These are phyloP conservation scores for Gryganskiella cystojenkinii DNA, from an alignment of 192 early-diverging fungal genomes.

Conservation along the genomic window DNA sequence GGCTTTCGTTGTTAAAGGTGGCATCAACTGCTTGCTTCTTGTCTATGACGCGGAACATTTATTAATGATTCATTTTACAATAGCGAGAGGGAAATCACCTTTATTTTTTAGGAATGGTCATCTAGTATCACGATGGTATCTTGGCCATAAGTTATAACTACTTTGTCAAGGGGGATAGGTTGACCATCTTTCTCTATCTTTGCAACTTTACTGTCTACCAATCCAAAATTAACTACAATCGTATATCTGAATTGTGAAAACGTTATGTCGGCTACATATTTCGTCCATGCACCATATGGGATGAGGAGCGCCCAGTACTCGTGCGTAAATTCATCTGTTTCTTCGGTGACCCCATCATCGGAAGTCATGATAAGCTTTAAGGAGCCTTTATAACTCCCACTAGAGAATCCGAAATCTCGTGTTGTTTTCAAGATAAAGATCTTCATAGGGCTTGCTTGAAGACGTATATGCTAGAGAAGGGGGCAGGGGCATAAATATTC, in stretches of 20 bases:
- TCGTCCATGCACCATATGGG: constrained; percentile 7
- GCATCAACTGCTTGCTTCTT: neutral
- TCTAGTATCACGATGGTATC: constrained; percentile 7
- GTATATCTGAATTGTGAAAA: constrained; percentile 7
- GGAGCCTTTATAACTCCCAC: constrained; percentile 3
- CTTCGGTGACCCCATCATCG: neutral
- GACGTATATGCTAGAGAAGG: too few species aligned
- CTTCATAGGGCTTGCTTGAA: too few species aligned
- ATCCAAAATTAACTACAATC: constrained; percentile 8
- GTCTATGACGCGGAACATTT: constrained; percentile 2
- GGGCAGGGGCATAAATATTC: too few species aligned
- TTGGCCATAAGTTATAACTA: constrained; percentile 7
- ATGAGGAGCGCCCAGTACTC: neutral
- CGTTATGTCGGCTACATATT: neutral
- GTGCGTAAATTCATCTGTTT: neutral
- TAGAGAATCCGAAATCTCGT: constrained; percentile 5
- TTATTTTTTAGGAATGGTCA: constrained; percentile 3
- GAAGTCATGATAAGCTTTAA: neutral
- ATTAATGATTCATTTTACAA: constrained; percentile 3
- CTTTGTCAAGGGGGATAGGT: constrained; percentile 8
- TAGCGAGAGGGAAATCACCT: neutral
- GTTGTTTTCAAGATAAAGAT: neutral
- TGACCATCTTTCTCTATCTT: constrained; percentile 1
- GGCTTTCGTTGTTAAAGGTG: neutral
- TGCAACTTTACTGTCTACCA: constrained; percentile 4